Conservation (phyloP, 148 eudicot genomes). For the Rhododendron mucronatum region DNA sequence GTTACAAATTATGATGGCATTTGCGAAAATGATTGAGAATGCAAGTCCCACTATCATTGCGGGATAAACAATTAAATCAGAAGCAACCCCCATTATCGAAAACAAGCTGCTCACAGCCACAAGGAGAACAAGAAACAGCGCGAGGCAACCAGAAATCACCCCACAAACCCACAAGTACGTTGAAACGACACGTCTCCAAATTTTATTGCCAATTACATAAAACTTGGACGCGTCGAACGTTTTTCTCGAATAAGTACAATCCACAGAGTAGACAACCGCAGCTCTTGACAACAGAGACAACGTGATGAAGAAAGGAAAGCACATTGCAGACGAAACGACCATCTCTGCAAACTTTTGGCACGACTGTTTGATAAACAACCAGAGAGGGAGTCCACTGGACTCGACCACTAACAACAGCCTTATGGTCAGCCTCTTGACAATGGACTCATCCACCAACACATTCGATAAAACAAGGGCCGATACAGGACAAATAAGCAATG, state of each 20-base stretch:
- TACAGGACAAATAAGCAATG: constrained; percentile 77
- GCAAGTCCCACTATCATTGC: constrained; percentile 34
- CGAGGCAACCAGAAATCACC: constrained; percentile 54
- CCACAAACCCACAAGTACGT: constrained; percentile 68
- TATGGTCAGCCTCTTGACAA: constrained; percentile 55
- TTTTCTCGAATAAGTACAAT: constrained; percentile 81
- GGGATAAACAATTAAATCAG: constrained; percentile 43
- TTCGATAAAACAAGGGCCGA: constrained; percentile 66
- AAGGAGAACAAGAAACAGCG: constrained; percentile 59
- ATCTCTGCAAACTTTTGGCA: constrained; percentile 69
- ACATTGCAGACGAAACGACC: constrained; percentile 54
- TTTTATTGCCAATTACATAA: constrained; percentile 43
- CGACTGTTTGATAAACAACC: constrained; percentile 58
- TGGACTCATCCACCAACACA: constrained; percentile 57
- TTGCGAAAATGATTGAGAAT: constrained; percentile 40
- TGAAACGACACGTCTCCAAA: constrained; percentile 59
- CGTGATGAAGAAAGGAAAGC: constrained; percentile 71
- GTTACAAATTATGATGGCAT: constrained; percentile 41
- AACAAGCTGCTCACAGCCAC: constrained; percentile 53
- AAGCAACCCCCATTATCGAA: constrained; percentile 42
- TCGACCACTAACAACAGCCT: constrained; percentile 61
- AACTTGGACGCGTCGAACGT: constrained; percentile 54
- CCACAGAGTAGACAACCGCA: constrained; percentile 82
- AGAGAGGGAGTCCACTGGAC: constrained; percentile 74
- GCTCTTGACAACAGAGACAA: constrained; percentile 71